Conservation (phyloP, 176 grass and related monocot genomes). For the Hyparrhenia diplandra region DNA sequence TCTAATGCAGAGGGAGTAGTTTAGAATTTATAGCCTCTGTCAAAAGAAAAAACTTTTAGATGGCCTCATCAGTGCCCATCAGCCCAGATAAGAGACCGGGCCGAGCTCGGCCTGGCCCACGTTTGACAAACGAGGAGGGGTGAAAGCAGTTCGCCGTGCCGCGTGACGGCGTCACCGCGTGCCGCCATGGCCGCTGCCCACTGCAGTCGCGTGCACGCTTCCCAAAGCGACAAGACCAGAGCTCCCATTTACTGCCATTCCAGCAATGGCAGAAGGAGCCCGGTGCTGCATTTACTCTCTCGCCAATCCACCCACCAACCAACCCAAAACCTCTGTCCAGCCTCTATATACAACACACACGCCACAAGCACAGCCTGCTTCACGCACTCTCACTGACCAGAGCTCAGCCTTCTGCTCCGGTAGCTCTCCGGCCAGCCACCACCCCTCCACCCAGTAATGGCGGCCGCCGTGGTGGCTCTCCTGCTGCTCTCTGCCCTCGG, state of each 20-base stretch:
- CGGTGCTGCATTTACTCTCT: conserved; percentile 27
- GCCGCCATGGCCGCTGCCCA: neutral
- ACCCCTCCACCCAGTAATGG: neutral
- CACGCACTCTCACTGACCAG: too few relatives aligned
- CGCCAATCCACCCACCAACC: conserved; percentile 14
- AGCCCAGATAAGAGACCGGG: too few relatives aligned
- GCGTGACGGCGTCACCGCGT: too few relatives aligned
- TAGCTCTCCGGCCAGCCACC: neutral
- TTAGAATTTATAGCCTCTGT: too few relatives aligned
- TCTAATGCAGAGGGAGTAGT: too few relatives aligned
- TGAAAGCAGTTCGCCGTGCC: too few relatives aligned
- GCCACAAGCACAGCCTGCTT: too few relatives aligned
- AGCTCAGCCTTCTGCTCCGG: neutral
- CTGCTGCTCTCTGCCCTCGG: neutral
- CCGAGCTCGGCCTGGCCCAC: too few relatives aligned
- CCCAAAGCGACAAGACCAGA: neutral
- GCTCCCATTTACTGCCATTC: conserved; percentile 33
- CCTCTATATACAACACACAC: conserved; percentile 29
- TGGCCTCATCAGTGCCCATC: too few relatives aligned
- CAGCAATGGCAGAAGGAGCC: conserved; percentile 18
- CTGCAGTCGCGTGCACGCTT: neutral
- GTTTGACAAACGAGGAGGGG: too few relatives aligned
- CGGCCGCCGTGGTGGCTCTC: neutral
- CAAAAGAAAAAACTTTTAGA: too few relatives aligned
- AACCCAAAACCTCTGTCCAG: neutral